A percentile compares a stretch with the other conserved stretches of the same genome.
These are phyloP conservation scores for Yueomyces sp. DNA, from an alignment of 1,139 yeast species.

Conservation along the genomic window DNA sequence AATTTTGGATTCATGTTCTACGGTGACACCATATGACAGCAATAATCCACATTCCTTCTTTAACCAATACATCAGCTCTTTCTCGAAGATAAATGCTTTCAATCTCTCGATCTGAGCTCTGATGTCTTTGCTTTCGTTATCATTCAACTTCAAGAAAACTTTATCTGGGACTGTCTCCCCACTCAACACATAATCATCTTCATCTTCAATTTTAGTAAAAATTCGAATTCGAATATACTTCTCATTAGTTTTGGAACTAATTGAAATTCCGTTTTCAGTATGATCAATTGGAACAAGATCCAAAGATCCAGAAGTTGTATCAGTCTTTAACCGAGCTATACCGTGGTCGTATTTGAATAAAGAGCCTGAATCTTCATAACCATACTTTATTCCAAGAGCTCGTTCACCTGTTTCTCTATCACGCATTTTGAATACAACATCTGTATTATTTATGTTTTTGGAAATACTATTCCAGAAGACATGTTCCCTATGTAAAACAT, in stretches of 20 bases:
- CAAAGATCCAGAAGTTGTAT: slow-evolving; percentile 24
- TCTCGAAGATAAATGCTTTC: slow-evolving; percentile 70
- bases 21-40: slow-evolving; percentile 59
- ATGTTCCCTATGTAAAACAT: slow-evolving; percentile 50
- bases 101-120: slow-evolving; percentile 44
- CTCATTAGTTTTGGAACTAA: slow-evolving; percentile 12
- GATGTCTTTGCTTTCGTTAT: slow-evolving; percentile 24
- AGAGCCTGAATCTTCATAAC: slow-evolving; percentile 87
- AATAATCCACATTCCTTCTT: slow-evolving; percentile 63
- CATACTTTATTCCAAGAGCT: slow-evolving; percentile 67
- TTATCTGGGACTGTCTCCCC: slow-evolving; percentile 24
- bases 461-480: slow-evolving; percentile 55
- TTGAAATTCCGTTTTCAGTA: slow-evolving; percentile 7
- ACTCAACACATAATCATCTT: slow-evolving; percentile 32
- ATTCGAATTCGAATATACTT: slow-evolving; percentile 40
- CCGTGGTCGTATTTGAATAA: slow-evolving; percentile 58
- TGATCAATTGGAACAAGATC: slow-evolving; percentile 28
- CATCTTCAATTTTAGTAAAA: slow-evolving; percentile 40
- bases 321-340: slow-evolving; percentile 46
- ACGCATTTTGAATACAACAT: slow-evolving; percentile 58
- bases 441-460: slow-evolving; percentile 40
- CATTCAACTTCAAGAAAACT: slow-evolving; percentile 5
- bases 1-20: slow-evolving; percentile 53
- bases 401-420: slow-evolving; percentile 38
- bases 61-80: slow-evolving; percentile 54